Base-by-base conservation (phyloP, 139 green algal genomes). In the Ulvella scutata region DNA sequence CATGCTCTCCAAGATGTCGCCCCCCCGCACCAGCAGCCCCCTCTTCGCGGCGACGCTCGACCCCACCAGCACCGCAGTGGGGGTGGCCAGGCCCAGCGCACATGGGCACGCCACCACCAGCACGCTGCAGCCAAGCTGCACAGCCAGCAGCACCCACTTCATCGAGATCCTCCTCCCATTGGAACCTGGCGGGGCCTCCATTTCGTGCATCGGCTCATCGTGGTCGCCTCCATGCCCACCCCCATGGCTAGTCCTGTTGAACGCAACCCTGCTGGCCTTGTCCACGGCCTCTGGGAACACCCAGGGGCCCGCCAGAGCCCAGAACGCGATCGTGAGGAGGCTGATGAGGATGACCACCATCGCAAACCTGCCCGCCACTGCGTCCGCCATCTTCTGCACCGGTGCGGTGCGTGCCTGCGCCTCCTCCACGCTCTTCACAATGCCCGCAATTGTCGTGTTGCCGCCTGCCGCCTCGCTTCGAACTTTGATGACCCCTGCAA, bases 51-150 rank as follows among this genome's bases (percentile, higher is more conserved):
- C 93, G 6, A 87, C 84, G 10, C 79, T 83, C 0, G 89, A 96
- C 38, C 92, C 93, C 31, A 96, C 93, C 37, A 98, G 88, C 20
- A 98, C 91, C 3, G 91, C 91, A 2, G 91, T 97, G 36, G 93
- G 93, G 0, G 92, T 94, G 26, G 93, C 93, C 62, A 98, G 85
- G 4, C 93, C 93, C 38, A 98, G 83, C 0, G 93, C 93, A 75
- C 93, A 98, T 31, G 93, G 93, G 83, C 93, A 98, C 4, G 93
- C 92, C 21, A 95, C 91, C 10, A 97, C 91, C 76, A 98, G 85
- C 74, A 98, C 93, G 76, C 92, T 96, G 84, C 85, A 93, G 0
- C 91, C 92, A 78, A 96, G 85, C 83, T 96, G 91, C 40, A 88
- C 40, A 43, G 74, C 79, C 20, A 96, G 82, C 75, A 95, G 81